These are phyloP conservation scores for Starmerella floris DNA, from an alignment of 805 yeast species.

Conservation along the genomic window DNA sequence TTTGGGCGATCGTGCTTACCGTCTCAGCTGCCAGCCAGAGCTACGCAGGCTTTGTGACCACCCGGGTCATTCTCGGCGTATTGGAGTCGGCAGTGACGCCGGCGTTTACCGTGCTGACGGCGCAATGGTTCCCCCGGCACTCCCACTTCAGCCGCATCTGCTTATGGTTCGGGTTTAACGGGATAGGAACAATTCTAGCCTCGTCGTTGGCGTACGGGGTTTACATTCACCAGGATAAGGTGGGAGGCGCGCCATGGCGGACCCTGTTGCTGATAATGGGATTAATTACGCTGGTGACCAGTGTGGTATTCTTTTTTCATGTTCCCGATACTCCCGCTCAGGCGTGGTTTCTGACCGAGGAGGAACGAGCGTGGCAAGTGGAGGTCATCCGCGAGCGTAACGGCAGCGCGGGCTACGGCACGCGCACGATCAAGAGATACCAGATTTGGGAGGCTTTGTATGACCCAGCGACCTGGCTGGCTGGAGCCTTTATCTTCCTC, in stretches of 20 bases:
- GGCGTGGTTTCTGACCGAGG: slow-evolving; percentile 27
- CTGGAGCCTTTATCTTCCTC: slow-evolving; percentile 32
- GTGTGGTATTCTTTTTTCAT: slow-evolving; percentile 35
- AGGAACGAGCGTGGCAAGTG: slow-evolving; percentile 37
- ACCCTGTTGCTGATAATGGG: slow-evolving; percentile 49
- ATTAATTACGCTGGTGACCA: slow-evolving; percentile 40
- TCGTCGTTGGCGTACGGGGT: slow-evolving; percentile 22
- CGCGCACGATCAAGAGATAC: slow-evolving; percentile 38
- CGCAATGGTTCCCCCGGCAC: slow-evolving; percentile 41
- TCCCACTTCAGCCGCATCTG: slow-evolving; percentile 36
- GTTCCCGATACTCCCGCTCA: slow-evolving; percentile 44
- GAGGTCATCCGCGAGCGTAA: slow-evolving; percentile 42
- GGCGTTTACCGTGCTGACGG: slow-evolving; percentile 41
- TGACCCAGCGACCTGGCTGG: slow-evolving; percentile 40
- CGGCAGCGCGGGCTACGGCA: slow-evolving; percentile 41
- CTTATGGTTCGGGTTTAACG: slow-evolving; percentile 34
- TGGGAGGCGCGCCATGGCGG: slow-evolving; percentile 41
- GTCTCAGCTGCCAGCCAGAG: slow-evolving; percentile 34
- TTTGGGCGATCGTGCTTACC: slow-evolving; percentile 49
- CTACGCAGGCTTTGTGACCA: slow-evolving; percentile 35
- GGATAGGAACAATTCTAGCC: slow-evolving; percentile 32
- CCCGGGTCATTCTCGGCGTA: slow-evolving; percentile 38
- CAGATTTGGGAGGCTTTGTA: slow-evolving; percentile 41
- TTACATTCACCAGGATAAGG: slow-evolving; percentile 4
- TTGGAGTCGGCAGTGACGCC: slow-evolving; percentile 45